Conservation (phyloP, 2,329 filamentous ascomycete genomes). For the Diplocarpon rosae region DNA sequence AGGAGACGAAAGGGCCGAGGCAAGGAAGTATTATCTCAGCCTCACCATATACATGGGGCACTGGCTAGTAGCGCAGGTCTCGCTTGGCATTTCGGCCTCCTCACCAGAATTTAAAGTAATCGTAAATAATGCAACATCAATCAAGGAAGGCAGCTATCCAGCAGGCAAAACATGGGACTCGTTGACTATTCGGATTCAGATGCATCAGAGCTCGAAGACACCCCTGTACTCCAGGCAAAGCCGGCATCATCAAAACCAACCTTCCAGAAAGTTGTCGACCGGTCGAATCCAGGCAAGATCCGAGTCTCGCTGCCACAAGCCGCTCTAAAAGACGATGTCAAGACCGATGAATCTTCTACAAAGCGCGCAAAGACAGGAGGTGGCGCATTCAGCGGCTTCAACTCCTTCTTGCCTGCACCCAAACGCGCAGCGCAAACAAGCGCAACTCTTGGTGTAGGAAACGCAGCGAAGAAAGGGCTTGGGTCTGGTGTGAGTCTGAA, state of each 20-base stretch:
- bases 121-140: background rate
- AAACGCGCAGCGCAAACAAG: slow-evolving; percentile 44
- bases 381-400: slow-evolving; percentile 69
- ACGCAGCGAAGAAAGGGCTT: slow-evolving; percentile 22
- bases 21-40: slow-evolving; percentile 5
- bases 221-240: slow-evolving; percentile 26
- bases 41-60: slow-evolving; percentile 8
- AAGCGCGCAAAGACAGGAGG: slow-evolving; percentile 57
- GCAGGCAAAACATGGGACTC: slow-evolving; percentile 41
- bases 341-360: slow-evolving; percentile 46
- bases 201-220: slow-evolving; percentile 40
- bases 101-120: background rate
- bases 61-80: background rate
- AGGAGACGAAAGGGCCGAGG: background rate
- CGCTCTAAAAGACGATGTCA: slow-evolving; percentile 28
- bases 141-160: background rate
- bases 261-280: slow-evolving; percentile 73
- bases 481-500: slow-evolving; percentile 59
- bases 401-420: slow-evolving; percentile 74
- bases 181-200: slow-evolving; percentile 64
- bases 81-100: slow-evolving; percentile 4
- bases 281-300: slow-evolving; percentile 74
- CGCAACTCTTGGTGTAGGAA: slow-evolving; percentile 24
- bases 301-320: slow-evolving; percentile 60
- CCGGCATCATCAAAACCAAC: slow-evolving; percentile 40